Evolutionary conservation across 2,329 filamentous ascomycete genomes (phyloP).

Genomic region (Neonectria magnoliae): DNA sequence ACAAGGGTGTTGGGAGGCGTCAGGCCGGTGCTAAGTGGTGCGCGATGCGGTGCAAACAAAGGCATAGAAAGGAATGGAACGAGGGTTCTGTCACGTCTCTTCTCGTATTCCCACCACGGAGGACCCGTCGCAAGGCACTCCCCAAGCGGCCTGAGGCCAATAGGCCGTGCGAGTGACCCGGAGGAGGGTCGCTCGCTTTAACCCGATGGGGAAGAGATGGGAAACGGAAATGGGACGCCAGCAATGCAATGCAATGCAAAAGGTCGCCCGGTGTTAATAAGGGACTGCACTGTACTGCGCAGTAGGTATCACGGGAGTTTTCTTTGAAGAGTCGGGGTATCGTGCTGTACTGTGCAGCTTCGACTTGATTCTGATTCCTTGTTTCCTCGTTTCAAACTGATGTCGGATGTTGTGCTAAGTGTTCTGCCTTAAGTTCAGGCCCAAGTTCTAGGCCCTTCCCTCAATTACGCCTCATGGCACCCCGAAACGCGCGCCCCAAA

Average conservation of each 20-base stretch:
- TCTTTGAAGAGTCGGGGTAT: no score
- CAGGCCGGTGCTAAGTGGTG: background rate
- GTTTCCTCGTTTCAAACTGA: no score
- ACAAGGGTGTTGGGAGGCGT: slow-evolving; percentile 22
- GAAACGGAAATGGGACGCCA: background rate
- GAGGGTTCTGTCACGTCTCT: background rate
- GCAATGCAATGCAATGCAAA: slow-evolving; percentile 7
- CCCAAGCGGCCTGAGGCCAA: background rate
- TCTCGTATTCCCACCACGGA: slow-evolving; percentile 4
- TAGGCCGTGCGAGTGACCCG: background rate
- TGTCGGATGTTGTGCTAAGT: no score
- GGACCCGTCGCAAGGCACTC: background rate
- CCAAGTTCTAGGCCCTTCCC: background rate
- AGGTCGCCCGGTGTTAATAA: slow-evolving; percentile 1
- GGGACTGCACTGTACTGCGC: background rate
- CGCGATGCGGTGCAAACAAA: slow-evolving; percentile 12
- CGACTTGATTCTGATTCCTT: no score
- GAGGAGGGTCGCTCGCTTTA: background rate
- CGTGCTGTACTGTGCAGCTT: no score
- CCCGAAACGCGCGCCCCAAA: background rate
- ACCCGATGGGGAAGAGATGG: background rate
- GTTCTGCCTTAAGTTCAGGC: background rate
- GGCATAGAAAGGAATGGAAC: slow-evolving; percentile 23
- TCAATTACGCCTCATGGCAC: background rate
- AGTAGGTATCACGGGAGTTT: no score